Percentiles rank a stretch among this genome's conserved stretches.
Conservation (phyloP, 441 rosid species). For the Eutrema salsugineum region DNA sequence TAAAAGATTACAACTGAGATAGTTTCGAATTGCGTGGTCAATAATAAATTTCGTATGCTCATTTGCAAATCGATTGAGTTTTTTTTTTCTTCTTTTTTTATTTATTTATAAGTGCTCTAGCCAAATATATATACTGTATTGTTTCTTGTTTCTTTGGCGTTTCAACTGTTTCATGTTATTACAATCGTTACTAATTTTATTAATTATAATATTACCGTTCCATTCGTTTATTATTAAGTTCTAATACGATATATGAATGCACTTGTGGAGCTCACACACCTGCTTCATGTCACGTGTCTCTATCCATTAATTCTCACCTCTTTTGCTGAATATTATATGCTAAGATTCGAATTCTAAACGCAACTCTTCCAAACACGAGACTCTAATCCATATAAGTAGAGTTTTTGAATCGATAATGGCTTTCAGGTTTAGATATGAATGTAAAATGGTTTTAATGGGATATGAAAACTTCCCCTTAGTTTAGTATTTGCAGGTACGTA, state of each 20-base stretch:
- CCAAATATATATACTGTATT: too few species aligned
- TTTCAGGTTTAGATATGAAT: background rate
- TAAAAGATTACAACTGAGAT: too few species aligned
- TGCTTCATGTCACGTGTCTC: conserved; percentile 1
- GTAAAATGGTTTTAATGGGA: background rate
- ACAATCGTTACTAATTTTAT: background rate
- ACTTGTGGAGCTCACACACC: background rate
- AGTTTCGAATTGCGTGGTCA: background rate
- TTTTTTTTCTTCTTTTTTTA: too few species aligned
- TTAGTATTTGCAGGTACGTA: background rate
- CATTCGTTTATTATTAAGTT: background rate
- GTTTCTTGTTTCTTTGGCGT: too few species aligned
- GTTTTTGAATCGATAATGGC: background rate
- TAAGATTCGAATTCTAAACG: background rate
- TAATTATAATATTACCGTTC: background rate
- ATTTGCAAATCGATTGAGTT: too few species aligned
- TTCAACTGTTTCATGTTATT: too few species aligned
- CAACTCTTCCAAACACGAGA: conserved; percentile 4
- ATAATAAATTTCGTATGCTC: background rate
- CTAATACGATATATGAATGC: background rate
- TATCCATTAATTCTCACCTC: conserved; percentile 1
- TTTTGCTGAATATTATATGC: background rate
- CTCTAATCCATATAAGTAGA: background rate
- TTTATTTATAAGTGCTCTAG: too few species aligned
- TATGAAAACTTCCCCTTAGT: background rate